Percentiles rank a stretch among this genome's conserved stretches.
Conservation (phyloP, 306 rosid species). For the Mimosa bimucronata region DNA sequence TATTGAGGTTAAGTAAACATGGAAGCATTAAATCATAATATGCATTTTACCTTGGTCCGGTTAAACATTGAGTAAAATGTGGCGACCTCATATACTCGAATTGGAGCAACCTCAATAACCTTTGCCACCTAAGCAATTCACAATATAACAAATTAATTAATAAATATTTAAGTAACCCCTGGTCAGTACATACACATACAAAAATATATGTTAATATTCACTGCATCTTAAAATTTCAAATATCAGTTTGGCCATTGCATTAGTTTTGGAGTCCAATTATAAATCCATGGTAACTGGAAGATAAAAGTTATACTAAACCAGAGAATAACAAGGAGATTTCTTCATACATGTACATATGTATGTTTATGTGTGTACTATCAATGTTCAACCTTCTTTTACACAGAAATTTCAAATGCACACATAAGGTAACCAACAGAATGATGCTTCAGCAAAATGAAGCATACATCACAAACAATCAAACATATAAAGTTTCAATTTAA, state of each 20-base stretch:
- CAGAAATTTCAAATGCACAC: not conserved
- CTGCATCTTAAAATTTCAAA: conserved; percentile 20
- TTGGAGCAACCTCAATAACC: conserved; percentile 87
- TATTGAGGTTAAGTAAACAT: conserved; percentile 7
- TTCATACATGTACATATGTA: not conserved
- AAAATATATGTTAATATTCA: not conserved
- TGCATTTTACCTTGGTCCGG: conserved; percentile 71
- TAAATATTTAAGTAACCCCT: conserved; percentile 11
- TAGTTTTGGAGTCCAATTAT: not conserved
- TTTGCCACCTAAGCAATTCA: conserved; percentile 85
- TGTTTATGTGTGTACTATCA: not conserved
- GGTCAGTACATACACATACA: not conserved
- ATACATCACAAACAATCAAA: not conserved
- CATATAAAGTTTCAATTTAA: not conserved
- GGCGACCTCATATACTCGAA: conserved; percentile 94
- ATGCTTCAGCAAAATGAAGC: conserved; percentile 4
- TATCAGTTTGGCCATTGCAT: conserved; percentile 14
- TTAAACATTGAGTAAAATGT: conserved; percentile 99
- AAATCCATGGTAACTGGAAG: conserved; percentile 3
- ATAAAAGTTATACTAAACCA: conserved; percentile 15
- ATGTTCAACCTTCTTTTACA: not conserved
- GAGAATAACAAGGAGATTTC: conserved; percentile 8
- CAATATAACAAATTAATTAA: conserved; percentile 34
- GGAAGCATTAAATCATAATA: conserved; percentile 18
- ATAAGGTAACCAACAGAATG: not conserved